phyloP scores from a whole-genome alignment of 1,284 basidiomycete genomes.

The Trichosporon ovoides region DNA sequence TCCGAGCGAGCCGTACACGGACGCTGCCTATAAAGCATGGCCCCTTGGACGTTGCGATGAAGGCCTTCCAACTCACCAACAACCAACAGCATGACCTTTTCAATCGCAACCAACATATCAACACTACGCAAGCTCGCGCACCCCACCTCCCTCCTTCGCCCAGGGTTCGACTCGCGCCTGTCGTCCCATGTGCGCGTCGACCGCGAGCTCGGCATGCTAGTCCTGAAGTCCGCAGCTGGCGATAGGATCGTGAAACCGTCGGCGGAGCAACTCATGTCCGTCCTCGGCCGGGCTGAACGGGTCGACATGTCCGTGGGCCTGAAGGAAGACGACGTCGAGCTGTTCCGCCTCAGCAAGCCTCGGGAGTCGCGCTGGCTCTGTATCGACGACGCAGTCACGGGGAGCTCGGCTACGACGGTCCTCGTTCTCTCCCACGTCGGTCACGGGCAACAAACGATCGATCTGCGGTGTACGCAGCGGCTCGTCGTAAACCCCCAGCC shows the following conservation, averaged over 20 bases:
- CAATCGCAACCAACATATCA: too few species aligned
- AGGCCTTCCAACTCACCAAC: too few species aligned
- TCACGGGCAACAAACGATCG: background rate
- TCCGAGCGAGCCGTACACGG: too few species aligned
- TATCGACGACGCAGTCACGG: background rate
- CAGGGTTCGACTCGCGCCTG: too few species aligned
- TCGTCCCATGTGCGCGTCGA: slow-evolving; percentile 3
- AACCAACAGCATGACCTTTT: too few species aligned
- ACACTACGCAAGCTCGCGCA: too few species aligned
- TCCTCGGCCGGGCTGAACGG: background rate
- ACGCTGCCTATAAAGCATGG: too few species aligned
- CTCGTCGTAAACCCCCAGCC: background rate
- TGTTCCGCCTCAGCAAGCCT: background rate
- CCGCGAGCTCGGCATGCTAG: background rate
- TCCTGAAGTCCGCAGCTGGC: background rate
- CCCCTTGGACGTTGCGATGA: too few species aligned
- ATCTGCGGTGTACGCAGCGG: background rate
- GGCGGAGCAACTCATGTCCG: background rate
- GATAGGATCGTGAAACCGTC: background rate
- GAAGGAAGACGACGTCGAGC: background rate
- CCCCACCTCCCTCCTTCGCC: too few species aligned
- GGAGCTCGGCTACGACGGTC: background rate
- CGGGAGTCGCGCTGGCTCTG: background rate
- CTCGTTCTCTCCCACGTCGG: background rate
- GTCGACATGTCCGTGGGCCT: background rate